A percentile compares a stretch with the other conserved stretches of the same genome.
Conservation (phyloP, 1,284 basidiomycete genomes). For the Heterobasidion parviporum region DNA sequence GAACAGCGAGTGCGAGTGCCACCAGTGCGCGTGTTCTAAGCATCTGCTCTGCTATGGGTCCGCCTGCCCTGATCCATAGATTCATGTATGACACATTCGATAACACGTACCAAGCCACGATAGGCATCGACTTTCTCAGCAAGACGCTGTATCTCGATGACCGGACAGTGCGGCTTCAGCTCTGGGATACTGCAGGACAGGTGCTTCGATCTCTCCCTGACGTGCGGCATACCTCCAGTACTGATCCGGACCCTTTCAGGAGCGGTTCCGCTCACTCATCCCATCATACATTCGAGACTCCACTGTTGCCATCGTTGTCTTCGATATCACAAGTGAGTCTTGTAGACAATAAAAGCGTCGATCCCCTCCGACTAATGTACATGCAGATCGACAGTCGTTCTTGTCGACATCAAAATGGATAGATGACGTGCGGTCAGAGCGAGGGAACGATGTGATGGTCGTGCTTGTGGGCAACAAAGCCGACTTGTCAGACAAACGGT, state of each 20-base stretch:
- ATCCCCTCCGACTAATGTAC: neutral
- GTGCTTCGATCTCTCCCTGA: slow-evolving; percentile 30
- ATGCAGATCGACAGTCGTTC: slow-evolving; percentile 89
- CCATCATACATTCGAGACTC: slow-evolving; percentile 99
- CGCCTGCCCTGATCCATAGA: slow-evolving; percentile 29
- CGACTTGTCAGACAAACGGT: slow-evolving; percentile 91
- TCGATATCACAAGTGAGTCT: slow-evolving; percentile 88
- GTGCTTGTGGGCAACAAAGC: slow-evolving; percentile 99
- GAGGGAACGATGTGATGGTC: slow-evolving; percentile 98
- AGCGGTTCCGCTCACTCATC: slow-evolving; percentile 96
- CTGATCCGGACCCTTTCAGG: slow-evolving; percentile 38
- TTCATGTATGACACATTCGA: slow-evolving; percentile 99
- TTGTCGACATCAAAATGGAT: slow-evolving; percentile 99
- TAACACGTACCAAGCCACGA: slow-evolving; percentile 99
- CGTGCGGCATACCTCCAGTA: neutral
- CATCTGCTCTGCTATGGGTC: neutral
- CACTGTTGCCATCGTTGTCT: slow-evolving; percentile 96
- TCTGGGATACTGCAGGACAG: slow-evolving; percentile 99
- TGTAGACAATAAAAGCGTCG: neutral
- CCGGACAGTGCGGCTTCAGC: slow-evolving; percentile 92
- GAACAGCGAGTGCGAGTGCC: neutral
- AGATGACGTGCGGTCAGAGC: slow-evolving; percentile 96
- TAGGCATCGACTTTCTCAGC: slow-evolving; percentile 98
- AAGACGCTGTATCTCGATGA: slow-evolving; percentile 99
- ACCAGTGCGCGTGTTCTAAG: neutral